A percentile compares a stretch with the other conserved stretches of the same genome.
These are phyloP conservation scores for Saccharomycopsis fibuligera DNA, from an alignment of 805 yeast genomes.

Conservation along the genomic window DNA sequence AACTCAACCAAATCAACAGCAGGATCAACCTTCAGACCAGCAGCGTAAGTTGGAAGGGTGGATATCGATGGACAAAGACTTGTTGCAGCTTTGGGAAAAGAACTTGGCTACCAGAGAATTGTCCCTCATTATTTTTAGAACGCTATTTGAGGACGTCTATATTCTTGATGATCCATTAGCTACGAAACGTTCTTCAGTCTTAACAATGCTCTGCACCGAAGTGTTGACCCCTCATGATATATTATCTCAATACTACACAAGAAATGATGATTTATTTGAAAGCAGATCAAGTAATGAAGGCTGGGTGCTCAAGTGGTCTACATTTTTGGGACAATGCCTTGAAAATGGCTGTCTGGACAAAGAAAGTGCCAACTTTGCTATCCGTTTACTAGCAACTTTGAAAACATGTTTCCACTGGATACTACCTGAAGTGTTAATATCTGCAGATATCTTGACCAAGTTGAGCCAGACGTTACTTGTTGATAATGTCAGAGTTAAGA, in stretches of 20 bases:
- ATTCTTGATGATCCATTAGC: conserved; percentile 89
- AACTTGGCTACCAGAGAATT: conserved; percentile 65
- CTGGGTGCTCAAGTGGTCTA: conserved; percentile 81
- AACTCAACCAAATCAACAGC: conserved; percentile 21
- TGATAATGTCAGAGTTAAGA: conserved; percentile 61
- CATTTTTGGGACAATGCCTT: conserved; percentile 41
- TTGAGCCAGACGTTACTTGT: conserved; percentile 54
- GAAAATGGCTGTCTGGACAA: conserved; percentile 23
- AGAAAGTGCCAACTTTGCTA: conserved; percentile 43
- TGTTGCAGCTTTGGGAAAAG: conserved; percentile 68
- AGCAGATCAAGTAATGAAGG: conserved; percentile 74
- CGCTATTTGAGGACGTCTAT: conserved; percentile 89
- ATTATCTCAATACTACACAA: conserved; percentile 56
- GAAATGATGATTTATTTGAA: conserved; percentile 52
- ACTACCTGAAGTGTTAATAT: conserved; percentile 64
- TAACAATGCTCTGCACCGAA: conserved; percentile 79
- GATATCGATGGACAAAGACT: conserved; percentile 78
- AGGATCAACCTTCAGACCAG: conserved; percentile 33
- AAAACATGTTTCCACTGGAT: conserved; percentile 93
- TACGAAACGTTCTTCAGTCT: conserved; percentile 64
- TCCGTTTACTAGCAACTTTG: conserved; percentile 70
- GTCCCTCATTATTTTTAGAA: conserved; percentile 69
- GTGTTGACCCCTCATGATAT: conserved; percentile 67
- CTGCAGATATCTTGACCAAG: conserved; percentile 57
- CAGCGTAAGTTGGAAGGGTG: conserved; percentile 61